Evolutionary conservation across 2,329 filamentous ascomycete species (phyloP), one percentile per base, ranked within the genome.

Genomic region (Penicillium paneum): DNA sequence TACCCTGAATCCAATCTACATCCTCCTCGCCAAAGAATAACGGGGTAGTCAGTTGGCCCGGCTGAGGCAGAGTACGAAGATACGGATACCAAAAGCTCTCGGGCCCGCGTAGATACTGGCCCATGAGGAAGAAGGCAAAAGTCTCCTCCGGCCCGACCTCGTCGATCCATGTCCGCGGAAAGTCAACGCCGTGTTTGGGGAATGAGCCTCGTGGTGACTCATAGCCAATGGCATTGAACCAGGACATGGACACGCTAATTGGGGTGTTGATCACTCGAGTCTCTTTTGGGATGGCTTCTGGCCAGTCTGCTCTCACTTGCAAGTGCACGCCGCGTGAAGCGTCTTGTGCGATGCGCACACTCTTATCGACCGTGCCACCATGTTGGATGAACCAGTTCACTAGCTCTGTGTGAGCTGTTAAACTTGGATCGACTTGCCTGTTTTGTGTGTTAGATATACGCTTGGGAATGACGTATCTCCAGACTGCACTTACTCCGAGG

Each of bases 1-100:
- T 74, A 34, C 70, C 69, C 32, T 71, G 61, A 47, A 78, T 60
- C 76, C 76, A 79, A 48, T 79, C 78, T 1, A 81, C 67, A 64
- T 90, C 87, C 13, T 82, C 80, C 3, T 80, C 76, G 0, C 80
- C 76, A 81, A 87, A 91, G 61, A 85, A 85, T 0, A 85, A 76
- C 5, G 86, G 84, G 13, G 87, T 78, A 0, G 74, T 77, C 76
- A 88, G 80, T 1, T 83, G 73, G 10, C 79, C 77, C 0, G 86
- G 85, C 55, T 84, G 82, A 1, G 88, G 87, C 0, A 91, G 76
- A 0, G 82, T 81, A 10, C 74, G 72, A 59, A 91, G 82, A 70
- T 91, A 91, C 1, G 84, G 80, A 67, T 76, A 79, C 88, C 88
- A 91, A 61, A 82, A 83, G 0, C 87, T 88, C 2, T 78, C 65